Conservation (phyloP, 2,329 filamentous ascomycete genomes). For the Hypoxylon sp. region DNA sequence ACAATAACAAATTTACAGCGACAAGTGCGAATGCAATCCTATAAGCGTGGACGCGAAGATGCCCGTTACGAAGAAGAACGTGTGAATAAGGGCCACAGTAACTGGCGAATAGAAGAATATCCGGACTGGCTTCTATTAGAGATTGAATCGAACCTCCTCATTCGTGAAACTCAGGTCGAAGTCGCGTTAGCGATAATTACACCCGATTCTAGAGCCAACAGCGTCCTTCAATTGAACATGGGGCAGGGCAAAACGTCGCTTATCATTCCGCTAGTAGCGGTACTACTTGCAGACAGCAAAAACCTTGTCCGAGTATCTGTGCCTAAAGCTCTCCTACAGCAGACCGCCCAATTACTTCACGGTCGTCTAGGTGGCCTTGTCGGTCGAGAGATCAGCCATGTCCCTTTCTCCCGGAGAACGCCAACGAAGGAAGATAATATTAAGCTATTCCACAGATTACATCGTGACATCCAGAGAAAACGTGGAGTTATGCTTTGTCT, state of each 20-base stretch:
- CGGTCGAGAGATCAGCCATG: slow-evolving; percentile 66
- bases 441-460: slow-evolving; percentile 57
- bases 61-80: slow-evolving; percentile 60
- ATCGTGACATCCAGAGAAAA: slow-evolving; percentile 57
- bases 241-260: slow-evolving; percentile 73
- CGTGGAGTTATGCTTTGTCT: slow-evolving; percentile 71
- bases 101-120: slow-evolving; percentile 68
- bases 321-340: slow-evolving; percentile 68
- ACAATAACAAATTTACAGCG: slow-evolving; percentile 63
- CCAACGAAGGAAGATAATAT: slow-evolving; percentile 54
- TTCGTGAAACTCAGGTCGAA: slow-evolving; percentile 72
- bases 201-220: slow-evolving; percentile 67
- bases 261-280: slow-evolving; percentile 68
- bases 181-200: slow-evolving; percentile 73
- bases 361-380: slow-evolving; percentile 69
- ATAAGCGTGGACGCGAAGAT: slow-evolving; percentile 45
- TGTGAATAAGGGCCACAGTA: slow-evolving; percentile 65
- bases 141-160: slow-evolving; percentile 74
- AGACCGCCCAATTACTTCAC: slow-evolving; percentile 71
- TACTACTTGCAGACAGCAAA: slow-evolving; percentile 61
- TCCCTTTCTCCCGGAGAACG: slow-evolving; percentile 71
- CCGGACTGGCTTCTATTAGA: slow-evolving; percentile 78
- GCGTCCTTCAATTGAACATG: slow-evolving; percentile 77
- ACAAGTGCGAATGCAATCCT: slow-evolving; percentile 59
- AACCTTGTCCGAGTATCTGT: slow-evolving; percentile 69